Evolutionary conservation across 495 filamentous ascomycete species (phyloP).

Genomic region (Daldinia bambusicola): DNA sequence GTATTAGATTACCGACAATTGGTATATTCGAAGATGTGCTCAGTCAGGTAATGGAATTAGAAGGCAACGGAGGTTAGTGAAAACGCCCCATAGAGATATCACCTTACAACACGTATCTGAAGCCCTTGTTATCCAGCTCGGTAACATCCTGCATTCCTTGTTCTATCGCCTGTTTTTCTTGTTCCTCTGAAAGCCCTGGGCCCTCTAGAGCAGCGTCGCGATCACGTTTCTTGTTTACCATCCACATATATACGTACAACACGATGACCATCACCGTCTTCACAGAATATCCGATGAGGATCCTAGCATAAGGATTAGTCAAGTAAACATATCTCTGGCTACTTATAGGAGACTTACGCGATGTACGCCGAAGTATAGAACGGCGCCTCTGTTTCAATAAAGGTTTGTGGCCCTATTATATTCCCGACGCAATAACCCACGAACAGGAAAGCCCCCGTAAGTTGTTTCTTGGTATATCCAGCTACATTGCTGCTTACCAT

Average conservation of each 20-base stretch:
- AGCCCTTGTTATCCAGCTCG: conserved; percentile 66
- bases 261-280: conserved; percentile 60
- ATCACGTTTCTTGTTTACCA: conserved; percentile 64
- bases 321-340: background rate
- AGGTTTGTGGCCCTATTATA: conserved; percentile 65
- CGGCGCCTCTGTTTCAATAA: conserved; percentile 62
- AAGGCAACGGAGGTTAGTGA: background rate
- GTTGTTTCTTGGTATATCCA: conserved; percentile 66
- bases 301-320: conserved; percentile 42
- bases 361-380: conserved; percentile 66
- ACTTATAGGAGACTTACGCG: conserved; percentile 47
- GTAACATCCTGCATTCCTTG: conserved; percentile 67
- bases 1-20: too few species aligned
- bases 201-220: conserved; percentile 51
- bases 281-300: conserved; percentile 63
- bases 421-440: conserved; percentile 67
- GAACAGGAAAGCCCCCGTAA: conserved; percentile 63
- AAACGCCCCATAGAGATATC: background rate
- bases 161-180: conserved; percentile 61
- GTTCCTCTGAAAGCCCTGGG: conserved; percentile 43
- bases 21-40: too few species aligned
- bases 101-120: conserved; percentile 61
- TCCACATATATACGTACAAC: conserved; percentile 64
- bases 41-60: background rate
- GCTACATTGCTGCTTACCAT: conserved; percentile 61